phyloP scores from a whole-genome alignment of 768 basidiomycete genomes.

The Phanerochaete sordida region DNA sequence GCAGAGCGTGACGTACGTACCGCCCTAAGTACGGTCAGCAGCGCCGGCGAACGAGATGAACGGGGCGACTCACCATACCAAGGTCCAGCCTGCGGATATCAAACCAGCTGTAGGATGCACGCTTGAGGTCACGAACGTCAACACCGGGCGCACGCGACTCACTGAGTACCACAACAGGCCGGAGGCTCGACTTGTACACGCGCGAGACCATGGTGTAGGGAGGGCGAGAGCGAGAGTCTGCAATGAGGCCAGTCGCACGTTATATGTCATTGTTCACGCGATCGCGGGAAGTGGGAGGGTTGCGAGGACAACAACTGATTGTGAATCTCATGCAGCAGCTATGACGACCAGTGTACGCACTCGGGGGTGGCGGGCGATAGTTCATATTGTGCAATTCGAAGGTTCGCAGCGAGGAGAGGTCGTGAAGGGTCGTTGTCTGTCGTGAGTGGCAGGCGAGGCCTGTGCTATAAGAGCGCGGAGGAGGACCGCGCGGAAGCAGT shows the following conservation, averaged over 20 bases:
- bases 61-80: slow-evolving; percentile 52
- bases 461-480: neutral
- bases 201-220: slow-evolving; percentile 60
- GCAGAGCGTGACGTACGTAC: neutral
- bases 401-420: neutral
- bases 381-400: neutral
- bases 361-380: neutral
- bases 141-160: slow-evolving; percentile 3
- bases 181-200: slow-evolving; percentile 52
- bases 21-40: neutral
- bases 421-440: neutral
- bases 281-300: neutral
- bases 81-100: slow-evolving; percentile 53
- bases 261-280: neutral
- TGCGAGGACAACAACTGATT: slow-evolving; percentile 1
- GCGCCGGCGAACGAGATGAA: neutral
- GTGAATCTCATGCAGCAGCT: neutral
- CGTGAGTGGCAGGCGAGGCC: neutral
- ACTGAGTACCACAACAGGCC: slow-evolving; percentile 54
- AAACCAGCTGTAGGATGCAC: slow-evolving; percentile 30
- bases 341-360: neutral
- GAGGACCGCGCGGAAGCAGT: neutral
- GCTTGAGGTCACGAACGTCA: neutral
- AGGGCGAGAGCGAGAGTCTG: slow-evolving; percentile 30
- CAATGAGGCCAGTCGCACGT: neutral